Conservation (phyloP, 2,329 filamentous ascomycete species). For the Biscogniauxia mediterranea region DNA sequence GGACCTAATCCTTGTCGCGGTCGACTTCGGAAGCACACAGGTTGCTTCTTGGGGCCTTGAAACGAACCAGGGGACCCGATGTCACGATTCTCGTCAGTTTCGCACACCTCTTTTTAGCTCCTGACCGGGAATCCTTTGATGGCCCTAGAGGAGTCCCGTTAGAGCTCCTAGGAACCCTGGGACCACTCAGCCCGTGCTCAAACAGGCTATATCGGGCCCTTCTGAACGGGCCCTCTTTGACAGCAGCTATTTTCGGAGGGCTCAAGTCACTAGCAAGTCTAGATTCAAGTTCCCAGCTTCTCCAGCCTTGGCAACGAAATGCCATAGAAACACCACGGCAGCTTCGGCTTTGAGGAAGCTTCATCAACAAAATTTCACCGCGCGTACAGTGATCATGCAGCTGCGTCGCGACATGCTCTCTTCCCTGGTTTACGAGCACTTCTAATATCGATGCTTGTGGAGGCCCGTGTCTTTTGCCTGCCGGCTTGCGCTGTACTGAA, state of each 20-base stretch:
- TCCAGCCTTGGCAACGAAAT: not conserved
- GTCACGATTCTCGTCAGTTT: constrained; percentile 15
- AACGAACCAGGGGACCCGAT: constrained; percentile 20
- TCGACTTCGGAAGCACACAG: constrained; percentile 21
- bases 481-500: not conserved
- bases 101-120: constrained; percentile 5
- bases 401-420: not conserved
- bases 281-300: not conserved
- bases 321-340: not conserved
- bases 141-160: not conserved
- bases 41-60: constrained; percentile 19
- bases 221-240: not conserved
- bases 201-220: not conserved
- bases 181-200: not conserved
- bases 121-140: constrained; percentile 4
- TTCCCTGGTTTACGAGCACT: not conserved
- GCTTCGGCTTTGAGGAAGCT: not conserved
- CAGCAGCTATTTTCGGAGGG: not conserved
- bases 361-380: not conserved
- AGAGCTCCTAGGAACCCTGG: not conserved
- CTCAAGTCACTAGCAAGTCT: not conserved
- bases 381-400: not conserved
- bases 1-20: constrained; percentile 21
- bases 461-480: not conserved
- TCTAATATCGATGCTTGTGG: not conserved